A percentile compares a stretch with the other conserved stretches of the same genome.
Conservation (phyloP, 1,284 basidiomycete species). For the Phylloboletellus chloephorus region DNA sequence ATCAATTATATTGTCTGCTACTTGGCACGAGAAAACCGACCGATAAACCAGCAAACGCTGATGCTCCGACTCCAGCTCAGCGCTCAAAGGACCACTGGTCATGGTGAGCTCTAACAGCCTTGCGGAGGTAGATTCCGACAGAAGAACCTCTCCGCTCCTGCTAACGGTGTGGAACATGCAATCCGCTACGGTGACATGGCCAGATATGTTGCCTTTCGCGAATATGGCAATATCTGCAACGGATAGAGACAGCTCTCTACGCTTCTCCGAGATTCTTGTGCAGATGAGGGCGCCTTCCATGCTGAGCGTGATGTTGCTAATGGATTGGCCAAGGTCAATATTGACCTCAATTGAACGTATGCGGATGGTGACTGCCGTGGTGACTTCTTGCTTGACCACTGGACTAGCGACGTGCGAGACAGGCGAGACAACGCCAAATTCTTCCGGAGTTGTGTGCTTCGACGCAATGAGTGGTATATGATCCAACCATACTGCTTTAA, state of each 20-base stretch:
- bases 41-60: conserved; percentile 74
- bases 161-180: conserved; percentile 75
- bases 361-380: conserved; percentile 60
- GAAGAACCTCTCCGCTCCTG: conserved; percentile 39
- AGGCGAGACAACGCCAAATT: conserved; percentile 17
- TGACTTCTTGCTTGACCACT: conserved; percentile 43
- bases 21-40: conserved; percentile 38
- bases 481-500: conserved; percentile 88
- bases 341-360: conserved; percentile 68
- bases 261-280: conserved; percentile 52
- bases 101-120: conserved; percentile 71
- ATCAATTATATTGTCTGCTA: conserved; percentile 1
- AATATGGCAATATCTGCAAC: conserved; percentile 58
- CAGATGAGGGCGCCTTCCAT: conserved; percentile 57
- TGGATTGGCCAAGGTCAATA: conserved; percentile 75
- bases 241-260: conserved; percentile 60
- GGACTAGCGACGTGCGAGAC: conserved; percentile 12
- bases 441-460: conserved; percentile 31
- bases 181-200: conserved; percentile 60
- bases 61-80: conserved; percentile 71
- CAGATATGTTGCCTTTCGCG: conserved; percentile 74
- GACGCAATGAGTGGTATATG: conserved; percentile 68
- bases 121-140: conserved; percentile 31
- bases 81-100: conserved; percentile 67
- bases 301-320: conserved; percentile 58